These are phyloP conservation scores for Yarrowia yakushimensis DNA, from an alignment of 805 yeast species.

Conservation along the genomic window DNA sequence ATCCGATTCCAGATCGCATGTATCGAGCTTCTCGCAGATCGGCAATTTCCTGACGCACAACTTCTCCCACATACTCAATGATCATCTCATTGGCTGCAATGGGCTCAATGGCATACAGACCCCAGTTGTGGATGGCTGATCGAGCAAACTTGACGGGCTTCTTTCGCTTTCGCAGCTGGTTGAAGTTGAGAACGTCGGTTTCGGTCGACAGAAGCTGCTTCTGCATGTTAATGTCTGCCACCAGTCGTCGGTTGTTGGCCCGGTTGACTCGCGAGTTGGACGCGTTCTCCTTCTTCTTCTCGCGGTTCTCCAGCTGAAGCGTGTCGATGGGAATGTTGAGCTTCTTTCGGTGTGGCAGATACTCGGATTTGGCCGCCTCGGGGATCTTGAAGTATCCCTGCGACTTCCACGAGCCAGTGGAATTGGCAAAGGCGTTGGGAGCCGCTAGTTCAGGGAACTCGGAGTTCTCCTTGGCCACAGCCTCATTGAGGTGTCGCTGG, in stretches of 20 bases:
- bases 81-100: constrained; percentile 97
- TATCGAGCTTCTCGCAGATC: constrained; percentile 87
- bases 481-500: constrained; percentile 38
- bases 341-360: constrained; percentile 77
- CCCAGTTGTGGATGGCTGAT: constrained; percentile 98
- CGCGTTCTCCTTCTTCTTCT: constrained; percentile 28
- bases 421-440: constrained; percentile 38
- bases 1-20: constrained; percentile 87
- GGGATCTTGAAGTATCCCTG: constrained; percentile 71
- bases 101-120: constrained; percentile 90
- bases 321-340: constrained; percentile 40
- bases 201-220: constrained; percentile 62
- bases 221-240: constrained; percentile 82
- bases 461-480: constrained; percentile 27
- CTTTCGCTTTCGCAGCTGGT: constrained; percentile 82
- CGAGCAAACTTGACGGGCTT: constrained; percentile 96
- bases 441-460: constrained; percentile 36
- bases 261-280: constrained; percentile 79
- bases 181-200: constrained; percentile 73
- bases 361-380: constrained; percentile 68
- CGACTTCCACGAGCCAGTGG: constrained; percentile 62
- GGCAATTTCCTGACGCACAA: constrained; percentile 88
- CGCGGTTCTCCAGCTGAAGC: constrained; percentile 28
- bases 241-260: constrained; percentile 81
- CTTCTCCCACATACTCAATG: constrained; percentile 95